Evolutionary conservation across 2,329 filamentous ascomycete species (phyloP).

Genomic region (Cordyceps farinosa): DNA sequence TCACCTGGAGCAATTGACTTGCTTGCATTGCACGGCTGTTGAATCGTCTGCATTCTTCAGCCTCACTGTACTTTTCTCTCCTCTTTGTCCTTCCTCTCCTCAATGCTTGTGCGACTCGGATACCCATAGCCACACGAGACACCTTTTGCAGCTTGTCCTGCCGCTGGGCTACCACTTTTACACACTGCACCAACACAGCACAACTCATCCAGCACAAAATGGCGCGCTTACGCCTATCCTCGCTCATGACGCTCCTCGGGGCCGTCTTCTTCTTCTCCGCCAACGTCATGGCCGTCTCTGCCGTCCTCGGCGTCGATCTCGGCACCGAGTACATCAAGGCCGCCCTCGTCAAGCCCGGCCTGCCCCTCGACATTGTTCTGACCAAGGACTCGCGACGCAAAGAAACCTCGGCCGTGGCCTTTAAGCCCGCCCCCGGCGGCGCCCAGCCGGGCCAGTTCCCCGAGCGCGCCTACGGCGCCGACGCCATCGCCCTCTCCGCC

Average conservation of each 20-base stretch:
- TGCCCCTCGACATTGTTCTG: slow-evolving; percentile 94
- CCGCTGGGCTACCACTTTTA: neutral
- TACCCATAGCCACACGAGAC: neutral
- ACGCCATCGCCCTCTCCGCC: slow-evolving; percentile 81
- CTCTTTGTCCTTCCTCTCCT: neutral
- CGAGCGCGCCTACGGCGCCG: slow-evolving; percentile 86
- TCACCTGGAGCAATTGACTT: neutral
- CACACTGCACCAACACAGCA: neutral
- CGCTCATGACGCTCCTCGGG: slow-evolving; percentile 38
- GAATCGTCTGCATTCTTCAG: neutral
- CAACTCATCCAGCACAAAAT: slow-evolving; percentile 25
- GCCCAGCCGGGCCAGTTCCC: slow-evolving; percentile 67
- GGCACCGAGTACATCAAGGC: slow-evolving; percentile 98
- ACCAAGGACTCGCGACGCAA: slow-evolving; percentile 98
- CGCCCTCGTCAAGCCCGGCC: slow-evolving; percentile 90
- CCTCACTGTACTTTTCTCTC: neutral
- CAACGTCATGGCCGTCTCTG: slow-evolving; percentile 55
- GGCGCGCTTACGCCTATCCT: slow-evolving; percentile 33
- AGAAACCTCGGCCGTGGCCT: slow-evolving; percentile 84
- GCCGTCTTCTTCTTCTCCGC: slow-evolving; percentile 35
- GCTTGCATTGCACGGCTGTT: neutral
- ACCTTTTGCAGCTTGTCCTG: neutral
- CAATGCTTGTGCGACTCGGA: neutral
- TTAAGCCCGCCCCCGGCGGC: slow-evolving; percentile 75
- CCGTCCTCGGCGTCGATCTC: slow-evolving; percentile 87